phyloP scores from a whole-genome alignment of 257 asterid species.

The Solanum pennellii region DNA sequence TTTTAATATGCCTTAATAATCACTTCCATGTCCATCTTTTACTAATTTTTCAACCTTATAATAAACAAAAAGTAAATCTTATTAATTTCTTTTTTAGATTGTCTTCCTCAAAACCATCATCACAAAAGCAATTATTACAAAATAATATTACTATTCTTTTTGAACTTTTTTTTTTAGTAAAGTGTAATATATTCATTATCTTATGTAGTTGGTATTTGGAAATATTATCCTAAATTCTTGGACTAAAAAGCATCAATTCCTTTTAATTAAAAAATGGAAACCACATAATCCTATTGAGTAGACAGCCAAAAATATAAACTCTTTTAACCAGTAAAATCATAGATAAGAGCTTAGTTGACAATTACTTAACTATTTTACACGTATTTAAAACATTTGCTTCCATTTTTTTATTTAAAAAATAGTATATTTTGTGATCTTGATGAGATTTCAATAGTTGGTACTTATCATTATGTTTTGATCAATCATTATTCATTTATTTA shows the following conservation, averaged over 20 bases:
- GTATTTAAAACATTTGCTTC: neutral
- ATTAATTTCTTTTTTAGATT: neutral
- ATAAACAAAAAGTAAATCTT: neutral
- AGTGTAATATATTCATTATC: neutral
- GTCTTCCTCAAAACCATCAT: neutral
- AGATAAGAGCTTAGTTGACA: neutral
- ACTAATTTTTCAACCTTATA: neutral
- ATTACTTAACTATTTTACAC: conserved; percentile 7
- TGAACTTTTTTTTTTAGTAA: neutral
- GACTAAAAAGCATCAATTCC: neutral
- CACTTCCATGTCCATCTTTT: conserved; percentile 5
- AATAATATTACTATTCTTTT: neutral
- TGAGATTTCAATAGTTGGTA: conserved; percentile 1
- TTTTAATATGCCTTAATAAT: conserved; percentile 6
- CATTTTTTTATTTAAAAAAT: neutral
- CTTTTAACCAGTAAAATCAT: neutral
- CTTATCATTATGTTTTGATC: neutral
- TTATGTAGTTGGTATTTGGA: neutral
- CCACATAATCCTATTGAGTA: neutral
- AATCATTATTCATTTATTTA: neutral
- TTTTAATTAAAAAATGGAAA: neutral
- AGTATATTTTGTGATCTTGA: neutral
- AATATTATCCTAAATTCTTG: conserved; percentile 6
- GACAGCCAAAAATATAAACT: neutral
- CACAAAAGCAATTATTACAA: neutral